A percentile compares a stretch with the other conserved stretches of the same genome.
phyloP scores from a whole-genome alignment of 2,329 filamentous ascomycete species.

The Rutstroemia sydowiana region DNA sequence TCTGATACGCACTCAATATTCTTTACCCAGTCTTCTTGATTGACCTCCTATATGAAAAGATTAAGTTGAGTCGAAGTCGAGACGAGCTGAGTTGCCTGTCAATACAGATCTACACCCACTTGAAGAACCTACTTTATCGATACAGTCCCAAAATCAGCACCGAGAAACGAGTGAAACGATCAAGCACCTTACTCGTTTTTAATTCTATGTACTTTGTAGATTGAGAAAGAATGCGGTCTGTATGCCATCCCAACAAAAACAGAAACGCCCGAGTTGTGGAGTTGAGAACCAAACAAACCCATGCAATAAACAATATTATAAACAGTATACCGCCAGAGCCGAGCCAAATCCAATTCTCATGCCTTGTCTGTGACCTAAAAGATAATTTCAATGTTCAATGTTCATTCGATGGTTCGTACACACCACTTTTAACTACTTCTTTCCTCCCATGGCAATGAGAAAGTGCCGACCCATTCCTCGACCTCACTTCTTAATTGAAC shows the following conservation, averaged over 20 bases:
- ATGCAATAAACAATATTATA: conserved; percentile 1
- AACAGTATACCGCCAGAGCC: background rate
- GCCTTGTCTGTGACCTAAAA: background rate
- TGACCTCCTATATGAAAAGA: no score
- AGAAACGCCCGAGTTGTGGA: background rate
- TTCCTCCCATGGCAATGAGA: conserved; percentile 61
- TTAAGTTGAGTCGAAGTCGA: no score
- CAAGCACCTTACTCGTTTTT: background rate
- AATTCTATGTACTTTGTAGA: background rate
- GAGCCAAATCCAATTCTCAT: background rate
- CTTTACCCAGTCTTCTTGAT: no score
- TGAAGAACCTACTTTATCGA: no score
- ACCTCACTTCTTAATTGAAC: conserved; percentile 67
- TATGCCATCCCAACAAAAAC: background rate
- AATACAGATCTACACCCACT: no score
- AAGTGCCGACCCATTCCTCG: conserved; percentile 71
- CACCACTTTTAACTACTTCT: conserved; percentile 4
- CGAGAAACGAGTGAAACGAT: no score
- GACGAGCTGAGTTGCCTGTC: no score
- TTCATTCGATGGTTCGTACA: no score
- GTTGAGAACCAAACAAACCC: conserved; percentile 5
- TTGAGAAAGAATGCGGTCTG: background rate
- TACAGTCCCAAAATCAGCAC: no score
- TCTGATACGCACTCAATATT: no score
- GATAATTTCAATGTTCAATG: no score